Evolutionary conservation across 1,284 basidiomycete species (phyloP).

Genomic region (Pseudozyma pruni): DNA sequence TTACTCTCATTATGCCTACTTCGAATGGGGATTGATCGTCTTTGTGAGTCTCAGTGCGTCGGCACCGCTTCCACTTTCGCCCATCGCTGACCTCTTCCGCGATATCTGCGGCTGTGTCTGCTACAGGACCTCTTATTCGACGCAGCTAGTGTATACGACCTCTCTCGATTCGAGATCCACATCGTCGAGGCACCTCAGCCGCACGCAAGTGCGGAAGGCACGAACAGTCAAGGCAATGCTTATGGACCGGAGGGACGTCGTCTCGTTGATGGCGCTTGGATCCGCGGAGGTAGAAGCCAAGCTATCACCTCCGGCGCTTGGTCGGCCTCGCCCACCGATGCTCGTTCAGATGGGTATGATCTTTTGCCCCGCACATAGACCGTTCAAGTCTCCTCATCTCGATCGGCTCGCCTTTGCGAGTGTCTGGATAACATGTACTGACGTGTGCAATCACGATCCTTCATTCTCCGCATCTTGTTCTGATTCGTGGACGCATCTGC

Average conservation of each 20-base stretch:
- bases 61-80: too few relatives aligned
- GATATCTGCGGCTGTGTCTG: not conserved
- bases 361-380: slow-evolving; percentile 26
- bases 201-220: not conserved
- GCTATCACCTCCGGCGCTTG: slow-evolving; percentile 56
- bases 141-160: slow-evolving; percentile 55
- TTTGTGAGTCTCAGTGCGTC: slow-evolving; percentile 39
- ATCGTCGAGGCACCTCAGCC: slow-evolving; percentile 43
- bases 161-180: slow-evolving; percentile 55
- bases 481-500: not conserved
- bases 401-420: not conserved
- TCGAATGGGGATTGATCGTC: slow-evolving; percentile 65
- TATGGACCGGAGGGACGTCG: slow-evolving; percentile 13
- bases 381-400: not conserved
- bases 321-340: slow-evolving; percentile 31
- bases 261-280: slow-evolving; percentile 49
- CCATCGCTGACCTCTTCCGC: not conserved
- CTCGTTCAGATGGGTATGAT: slow-evolving; percentile 43
- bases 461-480: not conserved
- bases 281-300: slow-evolving; percentile 41
- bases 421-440: not conserved
- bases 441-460: not conserved
- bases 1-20: slow-evolving; percentile 61
- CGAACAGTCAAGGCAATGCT: not conserved
- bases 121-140: slow-evolving; percentile 62